A percentile compares a stretch with the other conserved stretches of the same genome.
Evolutionary conservation across 192 early-diverging fungal species (phyloP).

Genomic region (Geranomyces variabilis): DNA sequence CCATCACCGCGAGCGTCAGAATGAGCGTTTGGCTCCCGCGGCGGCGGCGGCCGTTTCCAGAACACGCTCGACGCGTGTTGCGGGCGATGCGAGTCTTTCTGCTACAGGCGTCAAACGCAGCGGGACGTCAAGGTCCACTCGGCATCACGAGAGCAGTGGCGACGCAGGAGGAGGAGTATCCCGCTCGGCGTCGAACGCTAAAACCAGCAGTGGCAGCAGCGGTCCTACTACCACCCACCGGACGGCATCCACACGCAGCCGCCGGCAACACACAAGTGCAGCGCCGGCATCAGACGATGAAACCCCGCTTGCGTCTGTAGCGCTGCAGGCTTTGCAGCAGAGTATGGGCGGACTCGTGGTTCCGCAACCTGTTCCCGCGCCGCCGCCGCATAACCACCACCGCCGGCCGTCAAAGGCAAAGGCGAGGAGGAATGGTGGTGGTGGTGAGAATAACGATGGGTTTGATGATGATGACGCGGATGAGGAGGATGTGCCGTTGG

Average conservation of each 20-base stretch:
- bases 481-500: not conserved
- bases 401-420: not conserved
- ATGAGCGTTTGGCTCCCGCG: too few relatives aligned
- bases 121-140: not conserved
- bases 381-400: not conserved
- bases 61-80: not conserved
- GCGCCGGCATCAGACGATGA: constrained; percentile 12
- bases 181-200: too few relatives aligned
- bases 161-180: too few relatives aligned
- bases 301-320: constrained; percentile 29
- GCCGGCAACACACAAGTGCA: not conserved
- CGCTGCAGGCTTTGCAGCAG: constrained; percentile 27
- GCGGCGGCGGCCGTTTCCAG: not conserved
- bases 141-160: constrained; percentile 3
- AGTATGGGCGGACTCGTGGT: constrained; percentile 3
- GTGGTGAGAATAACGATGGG: too few relatives aligned
- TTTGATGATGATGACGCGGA: not conserved
- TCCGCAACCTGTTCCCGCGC: not conserved
- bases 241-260: not conserved
- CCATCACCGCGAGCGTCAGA: not conserved
- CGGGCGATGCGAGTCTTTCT: too few relatives aligned
- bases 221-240: not conserved
- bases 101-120: not conserved
- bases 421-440: not conserved
- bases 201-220: too few relatives aligned